These are phyloP conservation scores for Picea mariana DNA, from an alignment of 83 land plant species.

Conservation along the genomic window DNA sequence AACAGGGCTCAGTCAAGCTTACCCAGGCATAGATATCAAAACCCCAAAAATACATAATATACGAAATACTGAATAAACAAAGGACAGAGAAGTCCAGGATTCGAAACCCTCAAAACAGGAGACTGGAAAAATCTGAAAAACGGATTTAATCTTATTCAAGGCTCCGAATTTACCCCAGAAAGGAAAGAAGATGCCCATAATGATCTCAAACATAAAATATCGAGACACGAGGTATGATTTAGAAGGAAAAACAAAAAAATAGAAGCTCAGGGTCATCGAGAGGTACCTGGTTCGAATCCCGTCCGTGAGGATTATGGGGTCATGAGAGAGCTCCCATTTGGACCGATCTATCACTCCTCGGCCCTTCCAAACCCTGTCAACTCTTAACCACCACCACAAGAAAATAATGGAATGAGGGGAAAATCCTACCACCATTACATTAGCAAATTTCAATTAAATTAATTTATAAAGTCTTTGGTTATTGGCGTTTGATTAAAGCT, in stretches of 20 bases:
- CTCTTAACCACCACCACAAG: slow-evolving; percentile 1
- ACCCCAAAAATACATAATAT: not conserved
- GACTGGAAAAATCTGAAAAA: not conserved
- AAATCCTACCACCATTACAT: no score
- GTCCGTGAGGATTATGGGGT: not conserved
- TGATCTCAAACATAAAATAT: not conserved
- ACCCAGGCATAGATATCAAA: no score
- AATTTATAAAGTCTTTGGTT: no score
- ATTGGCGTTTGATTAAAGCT: no score
- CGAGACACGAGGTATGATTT: not conserved
- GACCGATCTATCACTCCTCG: not conserved
- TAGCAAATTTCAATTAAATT: no score
- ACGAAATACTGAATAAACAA: not conserved
- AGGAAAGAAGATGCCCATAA: not conserved
- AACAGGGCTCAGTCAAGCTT: slow-evolving; percentile 11
- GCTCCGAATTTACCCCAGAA: not conserved
- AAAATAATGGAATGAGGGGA: not conserved
- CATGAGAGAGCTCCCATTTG: not conserved
- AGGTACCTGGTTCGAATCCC: slow-evolving; percentile 9
- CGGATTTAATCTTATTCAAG: no score
- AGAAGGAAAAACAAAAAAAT: not conserved
- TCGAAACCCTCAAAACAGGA: not conserved
- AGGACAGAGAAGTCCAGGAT: not conserved
- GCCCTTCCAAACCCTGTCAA: not conserved
- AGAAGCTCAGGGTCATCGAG: no score